phyloP scores from a whole-genome alignment of 495 filamentous ascomycete species.

The Oidiodendron maius region DNA sequence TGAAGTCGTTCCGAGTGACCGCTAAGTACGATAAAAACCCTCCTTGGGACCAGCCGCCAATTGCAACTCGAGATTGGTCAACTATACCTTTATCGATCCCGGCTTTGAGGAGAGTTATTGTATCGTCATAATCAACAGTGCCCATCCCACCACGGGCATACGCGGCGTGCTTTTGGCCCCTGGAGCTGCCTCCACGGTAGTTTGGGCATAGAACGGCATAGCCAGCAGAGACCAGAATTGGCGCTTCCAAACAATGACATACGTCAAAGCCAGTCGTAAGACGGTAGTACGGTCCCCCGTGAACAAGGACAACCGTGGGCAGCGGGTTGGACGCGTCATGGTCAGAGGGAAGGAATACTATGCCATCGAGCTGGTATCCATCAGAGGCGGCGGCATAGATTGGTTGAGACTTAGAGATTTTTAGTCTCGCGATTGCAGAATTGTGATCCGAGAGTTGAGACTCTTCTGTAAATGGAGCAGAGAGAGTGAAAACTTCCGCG shows the following conservation, averaged over 20 bases:
- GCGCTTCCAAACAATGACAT: neutral
- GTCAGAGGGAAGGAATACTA: neutral
- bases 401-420: neutral
- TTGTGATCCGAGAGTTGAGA: conserved; percentile 6
- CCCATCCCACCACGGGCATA: conserved; percentile 2
- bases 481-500: neutral
- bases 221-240: neutral
- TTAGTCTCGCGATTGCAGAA: neutral
- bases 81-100: conserved; percentile 1
- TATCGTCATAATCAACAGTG: conserved; percentile 1
- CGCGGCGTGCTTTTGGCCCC: neutral
- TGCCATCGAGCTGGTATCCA: neutral
- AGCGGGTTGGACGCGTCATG: neutral
- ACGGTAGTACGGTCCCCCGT: conserved; percentile 2
- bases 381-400: conserved; percentile 1
- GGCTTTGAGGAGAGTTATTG: neutral
- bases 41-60: conserved; percentile 7
- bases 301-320: conserved; percentile 3
- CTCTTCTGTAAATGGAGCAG: neutral
- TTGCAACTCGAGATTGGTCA: neutral
- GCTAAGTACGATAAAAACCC: conserved; percentile 2
- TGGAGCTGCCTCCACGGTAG: conserved; percentile 9
- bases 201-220: conserved; percentile 7
- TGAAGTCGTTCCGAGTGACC: neutral
- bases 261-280: neutral